phyloP scores from a whole-genome alignment of 1,284 basidiomycete genomes.

The Ceratobasidium sp. region DNA sequence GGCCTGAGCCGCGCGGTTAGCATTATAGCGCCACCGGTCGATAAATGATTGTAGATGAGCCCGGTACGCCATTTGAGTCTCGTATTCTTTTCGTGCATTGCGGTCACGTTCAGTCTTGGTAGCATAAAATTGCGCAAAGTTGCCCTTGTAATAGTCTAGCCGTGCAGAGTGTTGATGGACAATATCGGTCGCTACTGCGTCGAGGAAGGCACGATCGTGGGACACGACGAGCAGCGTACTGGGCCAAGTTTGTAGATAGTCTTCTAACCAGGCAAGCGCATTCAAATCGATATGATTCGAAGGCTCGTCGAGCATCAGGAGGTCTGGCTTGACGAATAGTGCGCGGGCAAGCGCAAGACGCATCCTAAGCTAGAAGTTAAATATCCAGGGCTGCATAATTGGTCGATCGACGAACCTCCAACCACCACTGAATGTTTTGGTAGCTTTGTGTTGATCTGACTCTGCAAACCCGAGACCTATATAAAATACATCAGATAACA shows the following conservation, averaged over 20 bases:
- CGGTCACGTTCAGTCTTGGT: constrained; percentile 90
- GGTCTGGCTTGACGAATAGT: constrained; percentile 92
- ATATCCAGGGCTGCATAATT: neutral
- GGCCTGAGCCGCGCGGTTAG: constrained; percentile 91
- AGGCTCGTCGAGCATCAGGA: constrained; percentile 93
- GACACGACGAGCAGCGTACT: constrained; percentile 97
- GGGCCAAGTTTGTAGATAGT: constrained; percentile 97
- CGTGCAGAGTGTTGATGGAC: constrained; percentile 96
- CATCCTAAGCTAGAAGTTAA: constrained; percentile 66
- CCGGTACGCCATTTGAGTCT: constrained; percentile 94
- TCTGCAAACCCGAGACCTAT: constrained; percentile 92
- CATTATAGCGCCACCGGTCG: constrained; percentile 96
- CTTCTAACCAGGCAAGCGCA: constrained; percentile 72
- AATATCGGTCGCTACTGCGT: constrained; percentile 96
- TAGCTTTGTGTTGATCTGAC: constrained; percentile 84
- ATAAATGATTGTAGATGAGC: constrained; percentile 98
- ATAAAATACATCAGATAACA: neutral
- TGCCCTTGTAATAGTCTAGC: constrained; percentile 95
- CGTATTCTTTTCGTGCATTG: constrained; percentile 94
- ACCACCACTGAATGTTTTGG: constrained; percentile 95
- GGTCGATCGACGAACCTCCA: constrained; percentile 69
- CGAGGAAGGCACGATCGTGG: constrained; percentile 98
- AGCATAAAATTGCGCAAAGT: constrained; percentile 99
- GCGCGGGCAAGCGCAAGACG: constrained; percentile 86
- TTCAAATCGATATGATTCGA: constrained; percentile 89